A percentile compares a stretch with the other conserved stretches of the same genome.
These are phyloP conservation scores for Orbilia quercus DNA, from an alignment of 2,329 filamentous ascomycete species.

Conservation along the genomic window DNA sequence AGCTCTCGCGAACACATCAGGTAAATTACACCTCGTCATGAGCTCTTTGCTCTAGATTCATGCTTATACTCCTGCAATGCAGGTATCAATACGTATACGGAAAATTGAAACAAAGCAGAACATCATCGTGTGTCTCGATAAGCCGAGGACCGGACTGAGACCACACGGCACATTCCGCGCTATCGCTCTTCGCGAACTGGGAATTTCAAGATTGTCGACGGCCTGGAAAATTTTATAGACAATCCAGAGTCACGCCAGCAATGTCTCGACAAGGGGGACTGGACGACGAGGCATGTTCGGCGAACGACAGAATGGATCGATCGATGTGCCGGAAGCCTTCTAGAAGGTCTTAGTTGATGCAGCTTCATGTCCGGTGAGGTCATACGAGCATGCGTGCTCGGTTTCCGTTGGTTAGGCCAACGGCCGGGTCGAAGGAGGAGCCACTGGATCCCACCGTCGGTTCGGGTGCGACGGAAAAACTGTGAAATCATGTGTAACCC, in stretches of 20 bases:
- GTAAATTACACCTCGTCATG: neutral
- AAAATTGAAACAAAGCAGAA: neutral
- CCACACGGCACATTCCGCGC: neutral
- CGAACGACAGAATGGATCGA: conserved; percentile 16
- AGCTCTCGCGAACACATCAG: conserved; percentile 23
- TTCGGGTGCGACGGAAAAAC: conserved; percentile 29
- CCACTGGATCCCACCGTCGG: neutral
- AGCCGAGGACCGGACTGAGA: too few species aligned
- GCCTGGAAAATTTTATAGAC: too few species aligned
- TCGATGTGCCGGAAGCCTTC: conserved; percentile 37
- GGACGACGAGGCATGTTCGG: neutral
- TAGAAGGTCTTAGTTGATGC: conserved; percentile 37
- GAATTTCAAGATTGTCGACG: neutral
- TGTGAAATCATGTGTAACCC: conserved; percentile 22
- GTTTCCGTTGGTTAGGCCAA: conserved; percentile 6
- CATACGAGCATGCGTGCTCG: conserved; percentile 7
- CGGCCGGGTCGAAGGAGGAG: conserved; percentile 15
- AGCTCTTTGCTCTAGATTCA: conserved; percentile 5
- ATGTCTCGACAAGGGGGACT: neutral
- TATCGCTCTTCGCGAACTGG: neutral
- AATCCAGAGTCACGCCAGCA: too few species aligned
- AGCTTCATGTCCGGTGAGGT: conserved; percentile 42
- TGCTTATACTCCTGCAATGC: conserved; percentile 18
- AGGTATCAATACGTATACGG: conserved; percentile 7
- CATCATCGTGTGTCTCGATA: too few species aligned